These are phyloP conservation scores for Coniochaeta sp. DNA, from an alignment of 2,329 filamentous ascomycete species.

Conservation along the genomic window DNA sequence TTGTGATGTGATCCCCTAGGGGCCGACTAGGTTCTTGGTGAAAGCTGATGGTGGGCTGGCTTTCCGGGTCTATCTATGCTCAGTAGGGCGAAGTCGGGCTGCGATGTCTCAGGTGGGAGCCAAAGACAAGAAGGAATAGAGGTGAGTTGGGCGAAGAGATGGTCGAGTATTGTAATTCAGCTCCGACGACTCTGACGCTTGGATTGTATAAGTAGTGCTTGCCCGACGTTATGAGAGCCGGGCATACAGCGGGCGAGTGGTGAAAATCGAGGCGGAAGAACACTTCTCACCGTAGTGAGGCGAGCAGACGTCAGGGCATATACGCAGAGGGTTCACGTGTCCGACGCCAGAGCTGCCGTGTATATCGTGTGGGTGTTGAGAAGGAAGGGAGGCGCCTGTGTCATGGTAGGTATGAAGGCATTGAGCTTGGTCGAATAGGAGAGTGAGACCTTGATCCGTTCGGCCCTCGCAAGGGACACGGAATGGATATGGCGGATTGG, in stretches of 20 bases:
- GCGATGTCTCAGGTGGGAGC: neutral
- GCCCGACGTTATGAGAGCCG: neutral
- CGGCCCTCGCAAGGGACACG: neutral
- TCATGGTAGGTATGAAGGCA: neutral
- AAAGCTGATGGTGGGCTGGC: neutral
- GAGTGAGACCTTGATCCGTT: neutral
- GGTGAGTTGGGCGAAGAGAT: neutral
- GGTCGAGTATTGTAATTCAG: neutral
- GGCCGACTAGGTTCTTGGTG: neutral
- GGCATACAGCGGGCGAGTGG: neutral
- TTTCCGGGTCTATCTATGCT: neutral
- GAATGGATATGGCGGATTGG: neutral
- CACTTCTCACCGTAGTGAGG: slow-evolving; percentile 1
- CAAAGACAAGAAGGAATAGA: neutral
- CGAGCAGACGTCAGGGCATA: neutral
- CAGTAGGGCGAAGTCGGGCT: neutral
- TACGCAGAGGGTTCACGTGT: neutral
- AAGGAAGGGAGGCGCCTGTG: neutral
- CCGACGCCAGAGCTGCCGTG: neutral
- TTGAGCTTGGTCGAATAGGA: neutral
- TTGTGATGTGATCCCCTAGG: neutral
- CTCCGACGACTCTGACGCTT: neutral
- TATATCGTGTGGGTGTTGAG: neutral
- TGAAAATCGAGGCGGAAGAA: neutral
- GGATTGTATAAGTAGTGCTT: neutral